phyloP scores from a whole-genome alignment of 352 stramenopile species.

The Achlya hypogyna region DNA sequence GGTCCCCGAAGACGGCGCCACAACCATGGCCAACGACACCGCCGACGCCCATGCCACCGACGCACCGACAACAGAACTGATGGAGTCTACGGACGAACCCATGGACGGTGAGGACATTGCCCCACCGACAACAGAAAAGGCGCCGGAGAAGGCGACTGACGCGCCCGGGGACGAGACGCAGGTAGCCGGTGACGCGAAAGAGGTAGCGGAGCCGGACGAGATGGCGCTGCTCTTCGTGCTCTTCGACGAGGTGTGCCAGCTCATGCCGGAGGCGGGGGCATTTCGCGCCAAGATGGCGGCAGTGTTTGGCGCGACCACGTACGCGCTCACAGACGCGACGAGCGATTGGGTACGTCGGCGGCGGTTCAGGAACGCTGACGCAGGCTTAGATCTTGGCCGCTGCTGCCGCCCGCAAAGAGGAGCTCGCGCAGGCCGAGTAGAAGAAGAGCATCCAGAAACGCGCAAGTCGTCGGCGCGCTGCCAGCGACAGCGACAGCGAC shows the following conservation, averaged over 20 bases:
- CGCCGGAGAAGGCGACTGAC: no score
- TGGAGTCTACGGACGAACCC: not conserved
- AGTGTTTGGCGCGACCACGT: not conserved
- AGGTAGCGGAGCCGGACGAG: not conserved
- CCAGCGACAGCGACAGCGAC: not conserved
- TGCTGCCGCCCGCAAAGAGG: slow-evolving; percentile 3
- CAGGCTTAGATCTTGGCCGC: not conserved
- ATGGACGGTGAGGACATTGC: no score
- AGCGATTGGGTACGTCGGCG: not conserved
- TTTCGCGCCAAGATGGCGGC: slow-evolving; percentile 2
- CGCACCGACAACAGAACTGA: no score
- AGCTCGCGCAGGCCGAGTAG: not conserved
- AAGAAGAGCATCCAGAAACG: not conserved
- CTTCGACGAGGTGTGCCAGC: slow-evolving; percentile 5
- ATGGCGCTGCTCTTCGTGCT: not conserved
- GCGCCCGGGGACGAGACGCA: not conserved
- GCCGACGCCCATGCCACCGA: not conserved
- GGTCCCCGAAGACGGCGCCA: not conserved
- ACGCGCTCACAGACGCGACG: not conserved
- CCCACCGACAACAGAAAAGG: not conserved
- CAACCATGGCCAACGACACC: not conserved
- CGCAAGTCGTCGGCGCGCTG: not conserved
- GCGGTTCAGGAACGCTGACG: not conserved
- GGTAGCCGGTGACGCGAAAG: not conserved
- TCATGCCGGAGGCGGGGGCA: not conserved